These are phyloP conservation scores for Apiotrichum veenhuisii DNA, from an alignment of 1,284 basidiomycete genomes.

Conservation along the genomic window DNA sequence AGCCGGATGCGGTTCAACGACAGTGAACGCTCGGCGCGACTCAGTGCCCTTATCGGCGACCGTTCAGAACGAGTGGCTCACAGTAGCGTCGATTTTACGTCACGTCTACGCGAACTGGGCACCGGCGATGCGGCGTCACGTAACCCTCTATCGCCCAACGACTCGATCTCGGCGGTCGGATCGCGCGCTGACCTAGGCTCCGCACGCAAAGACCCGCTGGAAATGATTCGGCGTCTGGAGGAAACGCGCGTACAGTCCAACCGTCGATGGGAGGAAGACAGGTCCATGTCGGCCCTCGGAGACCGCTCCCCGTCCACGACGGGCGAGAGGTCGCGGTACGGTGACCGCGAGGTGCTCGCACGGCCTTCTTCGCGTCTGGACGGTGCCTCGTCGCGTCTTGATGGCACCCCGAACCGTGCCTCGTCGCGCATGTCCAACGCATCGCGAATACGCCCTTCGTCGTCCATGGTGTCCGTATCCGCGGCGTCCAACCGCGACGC, in stretches of 20 bases:
- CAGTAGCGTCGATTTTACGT: background rate
- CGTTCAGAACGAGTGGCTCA: background rate
- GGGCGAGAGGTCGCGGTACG: constrained; percentile 17
- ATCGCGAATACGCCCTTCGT: constrained; percentile 10
- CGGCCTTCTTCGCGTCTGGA: constrained; percentile 12
- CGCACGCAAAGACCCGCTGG: constrained; percentile 38
- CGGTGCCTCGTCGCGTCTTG: constrained; percentile 11
- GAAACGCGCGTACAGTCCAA: constrained; percentile 30
- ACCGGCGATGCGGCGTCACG: constrained; percentile 1
- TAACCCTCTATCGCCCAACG: constrained; percentile 27
- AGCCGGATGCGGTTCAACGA: constrained; percentile 1
- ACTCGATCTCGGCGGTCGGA: constrained; percentile 40
- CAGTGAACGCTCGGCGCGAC: background rate
- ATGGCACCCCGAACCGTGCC: constrained; percentile 1
- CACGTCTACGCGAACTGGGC: background rate
- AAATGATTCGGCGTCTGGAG: constrained; percentile 37
- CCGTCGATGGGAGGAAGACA: constrained; percentile 36
- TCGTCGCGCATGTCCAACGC: constrained; percentile 1
- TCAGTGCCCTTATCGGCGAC: background rate
- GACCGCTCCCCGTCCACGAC: constrained; percentile 12
- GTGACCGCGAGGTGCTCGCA: constrained; percentile 14
- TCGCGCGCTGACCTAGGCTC: constrained; percentile 10
- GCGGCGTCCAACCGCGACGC: constrained; percentile 30
- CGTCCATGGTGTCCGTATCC: constrained; percentile 38
- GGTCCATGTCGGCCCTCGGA: constrained; percentile 24